Evolutionary conservation across 164 flowering plant species (phyloP).

Genomic region (Paratinospora sagittata): DNA sequence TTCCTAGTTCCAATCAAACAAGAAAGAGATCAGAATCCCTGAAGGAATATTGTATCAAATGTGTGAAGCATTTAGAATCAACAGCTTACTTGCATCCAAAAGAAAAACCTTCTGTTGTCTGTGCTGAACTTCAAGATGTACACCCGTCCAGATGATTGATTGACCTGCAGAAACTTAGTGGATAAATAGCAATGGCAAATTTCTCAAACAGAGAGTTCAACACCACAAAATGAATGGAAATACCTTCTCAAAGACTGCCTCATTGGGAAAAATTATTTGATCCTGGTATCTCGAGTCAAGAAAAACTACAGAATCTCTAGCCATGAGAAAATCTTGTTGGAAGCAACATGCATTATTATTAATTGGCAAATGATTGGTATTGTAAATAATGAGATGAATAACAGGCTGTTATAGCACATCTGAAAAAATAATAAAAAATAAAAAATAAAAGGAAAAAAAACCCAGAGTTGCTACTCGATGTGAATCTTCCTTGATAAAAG

Average conservation of each 20-base stretch:
- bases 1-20: slow-evolving; percentile 46
- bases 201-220: not conserved
- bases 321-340: not conserved
- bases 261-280: slow-evolving; percentile 89
- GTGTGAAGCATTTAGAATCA: not conserved
- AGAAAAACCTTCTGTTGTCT: slow-evolving; percentile 81
- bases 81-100: slow-evolving; percentile 88
- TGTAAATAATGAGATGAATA: not conserved
- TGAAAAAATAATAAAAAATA: not conserved
- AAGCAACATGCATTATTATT: not conserved
- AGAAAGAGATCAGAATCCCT: slow-evolving; percentile 10
- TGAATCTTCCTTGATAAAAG: too few species aligned
- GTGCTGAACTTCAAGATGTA: slow-evolving; percentile 81
- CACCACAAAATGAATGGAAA: not conserved
- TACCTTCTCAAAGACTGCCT: slow-evolving; percentile 97
- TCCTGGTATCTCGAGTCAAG: slow-evolving; percentile 65
- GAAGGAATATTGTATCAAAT: not conserved
- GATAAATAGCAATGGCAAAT: not conserved
- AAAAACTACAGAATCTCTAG: slow-evolving; percentile 16
- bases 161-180: slow-evolving; percentile 37
- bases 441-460: too few species aligned
- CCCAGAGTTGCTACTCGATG: too few species aligned
- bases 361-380: not conserved
- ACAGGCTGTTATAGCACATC: not conserved
- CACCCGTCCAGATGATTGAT: slow-evolving; percentile 84